Evolutionary conservation across 2,329 filamentous ascomycete species (phyloP).

Genomic region (Arthrinium puccinioides): DNA sequence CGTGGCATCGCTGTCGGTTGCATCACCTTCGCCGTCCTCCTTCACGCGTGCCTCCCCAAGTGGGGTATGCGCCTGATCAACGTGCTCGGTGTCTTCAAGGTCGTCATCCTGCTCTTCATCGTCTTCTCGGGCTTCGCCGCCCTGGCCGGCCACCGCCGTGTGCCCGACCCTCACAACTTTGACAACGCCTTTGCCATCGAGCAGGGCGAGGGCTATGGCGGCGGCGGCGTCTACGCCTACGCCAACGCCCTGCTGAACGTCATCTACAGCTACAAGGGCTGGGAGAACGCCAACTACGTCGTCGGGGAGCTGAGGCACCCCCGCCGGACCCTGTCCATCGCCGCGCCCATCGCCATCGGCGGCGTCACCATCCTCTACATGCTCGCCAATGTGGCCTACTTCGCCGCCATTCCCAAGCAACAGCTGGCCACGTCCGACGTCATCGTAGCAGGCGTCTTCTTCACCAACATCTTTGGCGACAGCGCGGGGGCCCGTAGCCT

Average conservation of each 20-base stretch:
- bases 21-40: conserved; percentile 43
- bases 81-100: conserved; percentile 52
- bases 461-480: conserved; percentile 53
- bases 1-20: conserved; percentile 49
- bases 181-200: conserved; percentile 44
- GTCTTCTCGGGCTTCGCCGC: conserved; percentile 54
- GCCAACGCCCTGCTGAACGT: conserved; percentile 51
- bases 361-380: conserved; percentile 54
- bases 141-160: conserved; percentile 39
- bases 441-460: conserved; percentile 54
- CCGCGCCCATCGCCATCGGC: conserved; percentile 50
- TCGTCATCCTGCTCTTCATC: conserved; percentile 51
- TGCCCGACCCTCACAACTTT: conserved; percentile 49
- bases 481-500: conserved; percentile 40
- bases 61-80: conserved; percentile 55
- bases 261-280: conserved; percentile 56
- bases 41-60: conserved; percentile 47
- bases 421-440: conserved; percentile 51
- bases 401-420: conserved; percentile 52
- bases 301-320: conserved; percentile 50
- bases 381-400: conserved; percentile 59
- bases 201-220: conserved; percentile 34
- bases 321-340: conserved; percentile 44
- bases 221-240: conserved; percentile 44
- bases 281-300: conserved; percentile 59